Percentiles rank a stretch among this genome's conserved stretches.
Conservation (phyloP, 202 grass and related monocot species). For the Zizania palustris region DNA sequence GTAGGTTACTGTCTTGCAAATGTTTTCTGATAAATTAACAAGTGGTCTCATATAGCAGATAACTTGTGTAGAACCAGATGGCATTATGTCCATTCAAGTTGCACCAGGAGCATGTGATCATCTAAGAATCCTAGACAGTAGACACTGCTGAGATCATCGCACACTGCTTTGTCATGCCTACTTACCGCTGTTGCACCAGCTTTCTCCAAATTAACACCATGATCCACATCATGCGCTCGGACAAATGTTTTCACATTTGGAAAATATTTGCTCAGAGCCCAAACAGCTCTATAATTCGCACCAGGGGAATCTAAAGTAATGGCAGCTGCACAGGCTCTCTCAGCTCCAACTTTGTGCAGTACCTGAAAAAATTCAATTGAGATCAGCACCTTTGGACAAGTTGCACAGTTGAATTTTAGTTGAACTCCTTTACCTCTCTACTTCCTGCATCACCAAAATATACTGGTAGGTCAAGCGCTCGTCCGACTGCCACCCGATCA, state of each 20-base stretch:
- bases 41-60: background rate
- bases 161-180: constrained; percentile 1
- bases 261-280: constrained; percentile 97
- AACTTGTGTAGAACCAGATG: background rate
- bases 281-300: constrained; percentile 97
- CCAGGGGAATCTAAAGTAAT: constrained; percentile 98
- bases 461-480: constrained; percentile 89
- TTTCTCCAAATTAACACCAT: constrained; percentile 99
- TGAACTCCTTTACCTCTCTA: constrained; percentile 67
- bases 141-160: background rate
- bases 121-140: constrained; percentile 10
- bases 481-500: constrained; percentile 89
- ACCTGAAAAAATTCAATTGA: constrained; percentile 59
- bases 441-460: constrained; percentile 99
- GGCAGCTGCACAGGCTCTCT: constrained; percentile 94
- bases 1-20: constrained; percentile 19
- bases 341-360: constrained; percentile 98
- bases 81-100: constrained; percentile 1
- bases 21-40: constrained; percentile 27
- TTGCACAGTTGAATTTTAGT: background rate
- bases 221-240: constrained; percentile 95
- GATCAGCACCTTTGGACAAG: constrained; percentile 29
- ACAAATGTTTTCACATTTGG: constrained; percentile 98
- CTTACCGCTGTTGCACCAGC: constrained; percentile 93
- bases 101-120: background rate